A percentile compares a stretch with the other conserved stretches of the same genome.
Conservation (phyloP, 2,329 filamentous ascomycete genomes). For the Fusarium tupiense region DNA sequence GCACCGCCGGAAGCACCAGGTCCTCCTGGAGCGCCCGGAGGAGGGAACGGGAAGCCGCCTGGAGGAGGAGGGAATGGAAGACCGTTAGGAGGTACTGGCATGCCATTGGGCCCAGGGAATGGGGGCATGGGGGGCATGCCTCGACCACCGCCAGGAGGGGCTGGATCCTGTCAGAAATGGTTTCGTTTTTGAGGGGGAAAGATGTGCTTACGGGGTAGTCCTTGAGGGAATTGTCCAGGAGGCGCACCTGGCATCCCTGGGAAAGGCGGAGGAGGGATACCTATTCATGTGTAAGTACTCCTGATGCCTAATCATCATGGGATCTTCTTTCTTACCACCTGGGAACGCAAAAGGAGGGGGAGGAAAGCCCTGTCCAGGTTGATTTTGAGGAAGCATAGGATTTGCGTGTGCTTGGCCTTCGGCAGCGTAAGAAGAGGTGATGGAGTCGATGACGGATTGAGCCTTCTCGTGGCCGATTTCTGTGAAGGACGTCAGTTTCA, state of each 20-base stretch:
- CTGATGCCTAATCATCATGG: conserved; percentile 31
- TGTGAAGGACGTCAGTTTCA: conserved; percentile 48
- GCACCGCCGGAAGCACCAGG: conserved; percentile 42
- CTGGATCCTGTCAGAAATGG: conserved; percentile 25
- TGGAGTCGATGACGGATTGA: conserved; percentile 97
- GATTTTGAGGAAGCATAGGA: conserved; percentile 80
- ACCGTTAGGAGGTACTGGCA: conserved; percentile 54
- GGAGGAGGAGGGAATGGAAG: conserved; percentile 49
- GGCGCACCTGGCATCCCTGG: conserved; percentile 59
- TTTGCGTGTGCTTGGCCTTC: conserved; percentile 90
- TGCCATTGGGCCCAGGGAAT: conserved; percentile 56
- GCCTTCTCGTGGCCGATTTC: conserved; percentile 99
- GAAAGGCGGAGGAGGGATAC: conserved; percentile 69
- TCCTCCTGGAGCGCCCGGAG: conserved; percentile 46
- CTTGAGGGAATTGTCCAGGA: conserved; percentile 53
- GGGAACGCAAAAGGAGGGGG: conserved; percentile 72
- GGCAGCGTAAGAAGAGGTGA: conserved; percentile 93
- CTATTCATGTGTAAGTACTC: conserved; percentile 49
- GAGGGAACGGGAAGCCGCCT: conserved; percentile 50
- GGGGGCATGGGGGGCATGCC: conserved; percentile 59
- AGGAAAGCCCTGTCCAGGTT: conserved; percentile 63
- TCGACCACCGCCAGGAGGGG: conserved; percentile 63
- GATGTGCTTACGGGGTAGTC: conserved; percentile 62
- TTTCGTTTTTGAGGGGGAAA: not conserved
- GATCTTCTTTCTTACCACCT: conserved; percentile 53